Conservation (phyloP, 2,329 filamentous ascomycete genomes). For the Diaporthe destruens region DNA sequence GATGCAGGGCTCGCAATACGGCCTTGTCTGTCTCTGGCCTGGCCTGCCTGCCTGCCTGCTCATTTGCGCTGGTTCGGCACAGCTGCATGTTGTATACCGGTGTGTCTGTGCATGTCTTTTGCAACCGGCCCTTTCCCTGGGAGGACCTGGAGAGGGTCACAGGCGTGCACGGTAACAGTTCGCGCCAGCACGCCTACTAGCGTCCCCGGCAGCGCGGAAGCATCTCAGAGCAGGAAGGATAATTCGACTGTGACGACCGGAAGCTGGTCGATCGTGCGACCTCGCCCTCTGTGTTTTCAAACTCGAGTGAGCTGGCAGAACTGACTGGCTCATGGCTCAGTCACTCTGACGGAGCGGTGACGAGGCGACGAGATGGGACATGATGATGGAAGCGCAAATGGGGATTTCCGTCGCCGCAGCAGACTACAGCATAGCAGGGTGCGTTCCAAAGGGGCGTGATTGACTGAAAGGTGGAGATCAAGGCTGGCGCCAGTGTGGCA, state of each 20-base stretch:
- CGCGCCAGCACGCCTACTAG: constrained; percentile 12
- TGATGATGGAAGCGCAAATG: constrained; percentile 13
- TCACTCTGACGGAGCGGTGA: constrained; percentile 20
- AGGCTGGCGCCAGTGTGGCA: background rate
- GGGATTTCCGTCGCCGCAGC: constrained; percentile 19
- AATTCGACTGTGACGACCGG: background rate
- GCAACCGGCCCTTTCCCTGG: background rate
- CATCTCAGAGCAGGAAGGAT: background rate
- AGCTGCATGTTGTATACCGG: background rate
- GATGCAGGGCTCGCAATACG: background rate
- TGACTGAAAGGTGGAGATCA: constrained; percentile 19
- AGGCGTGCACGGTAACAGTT: constrained; percentile 27
- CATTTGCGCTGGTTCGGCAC: background rate
- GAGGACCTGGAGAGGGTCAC: background rate
- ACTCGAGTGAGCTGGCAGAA: too few relatives aligned
- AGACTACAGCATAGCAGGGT: background rate
- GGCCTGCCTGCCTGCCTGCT: background rate
- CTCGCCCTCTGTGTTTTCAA: background rate
- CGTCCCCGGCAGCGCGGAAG: constrained; percentile 21
- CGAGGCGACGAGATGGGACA: too few relatives aligned
- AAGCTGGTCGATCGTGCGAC: background rate
- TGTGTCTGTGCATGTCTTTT: constrained; percentile 16
- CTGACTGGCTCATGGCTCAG: background rate
- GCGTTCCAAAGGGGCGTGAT: constrained; percentile 15
- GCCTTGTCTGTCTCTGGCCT: background rate